Percentiles rank a stretch among this genome's conserved stretches.
Conservation (phyloP, 257 asterid genomes). For the Osmanthus fragrans region DNA sequence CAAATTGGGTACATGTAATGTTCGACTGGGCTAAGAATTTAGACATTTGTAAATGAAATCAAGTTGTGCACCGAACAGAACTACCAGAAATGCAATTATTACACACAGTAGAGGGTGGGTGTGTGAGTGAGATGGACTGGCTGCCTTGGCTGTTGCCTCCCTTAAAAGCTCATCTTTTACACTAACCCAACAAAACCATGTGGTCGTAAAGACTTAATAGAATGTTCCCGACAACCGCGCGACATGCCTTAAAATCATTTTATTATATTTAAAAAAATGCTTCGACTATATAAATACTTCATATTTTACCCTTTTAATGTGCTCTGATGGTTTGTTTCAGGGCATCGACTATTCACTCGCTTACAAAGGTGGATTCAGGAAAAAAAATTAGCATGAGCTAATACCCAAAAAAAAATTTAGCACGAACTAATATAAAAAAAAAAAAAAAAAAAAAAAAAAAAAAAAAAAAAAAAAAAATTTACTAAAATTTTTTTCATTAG, state of each 20-base stretch:
- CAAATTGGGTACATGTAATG: not conserved
- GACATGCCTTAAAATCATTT: not conserved
- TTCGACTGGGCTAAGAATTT: not conserved
- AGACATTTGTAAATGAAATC: not conserved
- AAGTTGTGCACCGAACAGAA: slow-evolving; percentile 29
- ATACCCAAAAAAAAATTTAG: no score
- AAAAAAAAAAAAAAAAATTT: no score
- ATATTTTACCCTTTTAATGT: not conserved
- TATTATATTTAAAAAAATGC: not conserved
- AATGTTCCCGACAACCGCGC: not conserved
- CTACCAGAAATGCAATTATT: slow-evolving; percentile 41
- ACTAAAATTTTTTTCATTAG: no score
- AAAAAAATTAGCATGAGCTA: no score
- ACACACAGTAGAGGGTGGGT: slow-evolving; percentile 4
- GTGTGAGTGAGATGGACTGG: slow-evolving; percentile 24
- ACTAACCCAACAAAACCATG: slow-evolving; percentile 11
- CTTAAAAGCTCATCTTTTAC: slow-evolving; percentile 40
- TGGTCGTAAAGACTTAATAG: not conserved
- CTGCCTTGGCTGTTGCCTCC: slow-evolving; percentile 37
- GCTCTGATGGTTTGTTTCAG: not conserved
- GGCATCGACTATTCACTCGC: no score
- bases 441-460: no score
- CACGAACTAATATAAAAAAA: no score
- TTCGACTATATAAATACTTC: no score
- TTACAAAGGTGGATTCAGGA: no score